Base-by-base conservation (phyloP, 2,329 filamentous ascomycete genomes). In the Madurella mycetomatis region DNA sequence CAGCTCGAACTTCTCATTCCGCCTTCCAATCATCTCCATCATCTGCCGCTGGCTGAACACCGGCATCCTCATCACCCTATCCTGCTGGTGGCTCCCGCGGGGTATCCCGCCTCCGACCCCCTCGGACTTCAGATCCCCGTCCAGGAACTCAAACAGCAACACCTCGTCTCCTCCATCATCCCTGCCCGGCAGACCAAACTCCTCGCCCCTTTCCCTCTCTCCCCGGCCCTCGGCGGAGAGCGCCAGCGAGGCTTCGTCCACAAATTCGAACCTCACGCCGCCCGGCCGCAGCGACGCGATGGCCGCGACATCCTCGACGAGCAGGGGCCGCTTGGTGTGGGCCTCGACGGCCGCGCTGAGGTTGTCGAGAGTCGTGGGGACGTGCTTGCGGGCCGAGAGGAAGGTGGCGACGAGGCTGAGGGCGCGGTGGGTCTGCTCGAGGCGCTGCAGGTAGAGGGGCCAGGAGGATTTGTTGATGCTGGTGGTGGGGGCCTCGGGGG, bases 391-490 rank as follows among this genome's bases (percentile, higher is more conserved):
- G 1, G 92, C 92, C 67, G 86, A 94, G 73, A 90, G 95, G 67
- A 99, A 97, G 0, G 94, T 97, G 64, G 90, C 96, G 1, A 97
- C 90, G 1, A 97, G 74, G 64, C 96, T 99, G 56, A 99, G 73
- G 1, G 94, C 92, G 57, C 85, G 82, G 68, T 97, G 88, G 0
- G 86, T 88, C 67, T 86, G 85, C 25, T 87, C 84, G 9, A 97
- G 78, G 41, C 77, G 75, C 53, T 83, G 86, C 69, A 97, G 89
- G 44, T 80, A 76, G 1, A 82, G 78, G 0, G 92, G 91, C 91
- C 92, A 96, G 47, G 30, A 75, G 71, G 19, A 66, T 54, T 60
- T n/a, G 47, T 47, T 25, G 25, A 25, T 25, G 25, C 30, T 49
- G 42, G 25, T 11, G 51, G 9, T 15, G 17, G 18, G 19, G 46